Base-by-base conservation (phyloP, 1,284 basidiomycete species). In the Ganoderma resinaceum region DNA sequence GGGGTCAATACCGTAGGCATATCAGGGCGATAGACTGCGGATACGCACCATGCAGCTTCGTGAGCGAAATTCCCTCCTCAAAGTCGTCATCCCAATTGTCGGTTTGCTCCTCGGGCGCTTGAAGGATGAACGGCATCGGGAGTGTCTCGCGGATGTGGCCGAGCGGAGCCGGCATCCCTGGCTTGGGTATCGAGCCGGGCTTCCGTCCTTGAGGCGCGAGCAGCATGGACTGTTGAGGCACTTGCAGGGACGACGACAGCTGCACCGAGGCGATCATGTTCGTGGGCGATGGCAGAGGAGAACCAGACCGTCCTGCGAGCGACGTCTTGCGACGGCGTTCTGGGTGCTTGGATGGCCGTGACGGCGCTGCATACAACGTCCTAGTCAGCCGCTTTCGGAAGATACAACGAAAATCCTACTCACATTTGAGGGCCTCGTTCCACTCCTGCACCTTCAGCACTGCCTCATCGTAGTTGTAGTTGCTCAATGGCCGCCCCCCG, bases 21-120 rank as follows among this genome's bases (percentile, higher is more conserved):
- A 18, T 58, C 35, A n/a, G n/a, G n/a, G 16, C 14, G 14, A 65
- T 55, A 33, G 46, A 63, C 26, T 60, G 35, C 18, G 18, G 20
- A 55, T 18, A 74, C 76, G 63, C 76, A 89, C 93, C 91, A 82
- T 94, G 94, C 55, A 95, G 78, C 78, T 96, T 96, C 11, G 91
- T 90, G 65, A 94, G 88, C 1, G 95, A 95, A 35, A 97, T 96
- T 2, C 93, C 96, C 70, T 95, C 95, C 76, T 96, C 96, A 76
- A 99, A 99, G 78, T 99, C 97, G 74, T 96, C 94, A 77, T 99
- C 97, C 96, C 97, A 99, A 71, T 96, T 97, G 78, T 97, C 95
- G 12, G 90, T 95, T 76, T 95, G 91, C 72, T 93, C 93, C 78
- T 94, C 93, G 7, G 91, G 91, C 46, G 87, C 84, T 69, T 89